phyloP scores from a whole-genome alignment of 768 basidiomycete species.

The Sporobolomyces roseus region DNA sequence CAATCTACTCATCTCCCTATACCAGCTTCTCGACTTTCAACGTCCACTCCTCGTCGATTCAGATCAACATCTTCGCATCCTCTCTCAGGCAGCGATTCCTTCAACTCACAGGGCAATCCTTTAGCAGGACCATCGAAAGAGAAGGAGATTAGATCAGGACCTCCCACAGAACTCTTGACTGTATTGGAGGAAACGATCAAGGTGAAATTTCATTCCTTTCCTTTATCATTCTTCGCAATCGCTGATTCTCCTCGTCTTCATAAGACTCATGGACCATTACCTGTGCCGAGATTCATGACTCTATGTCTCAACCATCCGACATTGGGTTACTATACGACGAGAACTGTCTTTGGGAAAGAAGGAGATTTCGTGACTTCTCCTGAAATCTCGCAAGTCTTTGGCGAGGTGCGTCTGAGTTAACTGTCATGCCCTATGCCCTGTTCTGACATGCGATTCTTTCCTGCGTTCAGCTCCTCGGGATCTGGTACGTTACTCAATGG shows the following conservation, averaged over 20 bases:
- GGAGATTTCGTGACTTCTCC: conserved; percentile 97
- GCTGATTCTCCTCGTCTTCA: not conserved
- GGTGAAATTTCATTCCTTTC: conserved; percentile 50
- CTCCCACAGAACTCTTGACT: conserved; percentile 26
- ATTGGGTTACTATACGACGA: conserved; percentile 80
- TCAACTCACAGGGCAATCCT: not conserved
- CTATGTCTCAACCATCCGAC: conserved; percentile 83
- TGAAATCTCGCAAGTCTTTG: conserved; percentile 93
- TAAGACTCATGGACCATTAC: conserved; percentile 82
- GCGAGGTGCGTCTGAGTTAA: conserved; percentile 83
- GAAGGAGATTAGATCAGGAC: not conserved
- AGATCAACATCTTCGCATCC: not conserved
- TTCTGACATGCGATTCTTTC: not conserved
- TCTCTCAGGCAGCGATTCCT: not conserved
- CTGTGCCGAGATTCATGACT: conserved; percentile 85
- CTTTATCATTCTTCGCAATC: not conserved
- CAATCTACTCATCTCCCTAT: too few relatives aligned
- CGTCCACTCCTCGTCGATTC: not conserved
- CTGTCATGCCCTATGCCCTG: conserved; percentile 35
- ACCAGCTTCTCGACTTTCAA: too few relatives aligned
- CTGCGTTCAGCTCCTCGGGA: conserved; percentile 63
- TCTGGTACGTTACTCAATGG: conserved; percentile 84
- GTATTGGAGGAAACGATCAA: conserved; percentile 66
- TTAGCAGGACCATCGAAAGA: not conserved
- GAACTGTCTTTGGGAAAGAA: conserved; percentile 66